Evolutionary conservation across 768 basidiomycete species (phyloP).

Genomic region (Russula ochroleuca): DNA sequence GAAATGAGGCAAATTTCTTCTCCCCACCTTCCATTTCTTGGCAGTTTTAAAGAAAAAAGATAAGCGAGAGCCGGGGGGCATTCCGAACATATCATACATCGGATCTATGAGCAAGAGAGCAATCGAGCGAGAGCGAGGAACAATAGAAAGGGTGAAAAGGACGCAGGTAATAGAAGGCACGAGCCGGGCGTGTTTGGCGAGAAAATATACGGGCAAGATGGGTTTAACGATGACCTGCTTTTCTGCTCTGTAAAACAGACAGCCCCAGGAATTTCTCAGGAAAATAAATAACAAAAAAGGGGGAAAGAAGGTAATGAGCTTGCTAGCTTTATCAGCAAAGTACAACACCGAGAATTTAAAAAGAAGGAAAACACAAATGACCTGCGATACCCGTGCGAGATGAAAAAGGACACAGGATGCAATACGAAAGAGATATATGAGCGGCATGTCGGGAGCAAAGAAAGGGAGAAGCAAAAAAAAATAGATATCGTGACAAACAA

Average conservation of each 20-base stretch:
- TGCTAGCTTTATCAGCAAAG: slow-evolving; percentile 14
- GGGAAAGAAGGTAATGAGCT: not conserved
- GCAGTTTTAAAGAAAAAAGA: not conserved
- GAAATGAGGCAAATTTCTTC: not conserved
- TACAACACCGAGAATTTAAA: slow-evolving; percentile 11
- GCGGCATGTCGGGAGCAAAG: slow-evolving; percentile 1
- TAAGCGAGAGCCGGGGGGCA: not conserved
- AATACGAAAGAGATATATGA: not conserved
- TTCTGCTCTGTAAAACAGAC: slow-evolving; percentile 3
- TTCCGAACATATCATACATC: slow-evolving; percentile 21
- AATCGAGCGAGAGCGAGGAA: slow-evolving; percentile 12
- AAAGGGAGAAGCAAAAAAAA: not conserved
- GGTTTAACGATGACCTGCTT: slow-evolving; percentile 1
- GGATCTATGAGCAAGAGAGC: slow-evolving; percentile 19
- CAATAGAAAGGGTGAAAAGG: not conserved
- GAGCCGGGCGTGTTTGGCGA: too few species aligned
- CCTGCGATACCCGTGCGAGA: slow-evolving; percentile 10
- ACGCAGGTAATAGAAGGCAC: not conserved
- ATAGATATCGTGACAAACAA: slow-evolving; percentile 9
- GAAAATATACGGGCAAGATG: too few species aligned
- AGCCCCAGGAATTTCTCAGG: not conserved
- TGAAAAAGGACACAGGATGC: slow-evolving; percentile 5
- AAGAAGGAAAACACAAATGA: not conserved
- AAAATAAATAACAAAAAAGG: slow-evolving; percentile 4
- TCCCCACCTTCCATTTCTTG: slow-evolving; percentile 4